These are phyloP conservation scores for Pestalotiopsis sp. DNA, from an alignment of 2,329 filamentous ascomycete genomes.

Conservation along the genomic window DNA sequence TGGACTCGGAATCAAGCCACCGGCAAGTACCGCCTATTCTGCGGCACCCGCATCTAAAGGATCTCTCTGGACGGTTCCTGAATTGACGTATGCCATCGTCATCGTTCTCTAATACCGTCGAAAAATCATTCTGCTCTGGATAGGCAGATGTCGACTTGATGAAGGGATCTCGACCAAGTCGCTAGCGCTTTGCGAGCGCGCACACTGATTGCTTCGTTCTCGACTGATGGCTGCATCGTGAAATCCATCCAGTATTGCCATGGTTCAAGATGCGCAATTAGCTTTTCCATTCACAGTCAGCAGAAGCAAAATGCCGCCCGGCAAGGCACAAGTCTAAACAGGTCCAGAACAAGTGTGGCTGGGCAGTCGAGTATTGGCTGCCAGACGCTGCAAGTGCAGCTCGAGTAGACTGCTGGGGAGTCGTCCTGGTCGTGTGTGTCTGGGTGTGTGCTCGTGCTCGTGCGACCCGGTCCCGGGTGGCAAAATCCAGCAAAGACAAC, in stretches of 20 bases:
- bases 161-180: neutral
- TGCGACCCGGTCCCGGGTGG: slow-evolving; percentile 8
- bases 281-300: neutral
- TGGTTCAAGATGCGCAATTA: neutral
- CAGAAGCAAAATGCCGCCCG: neutral
- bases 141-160: neutral
- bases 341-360: slow-evolving; percentile 11
- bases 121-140: neutral
- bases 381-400: slow-evolving; percentile 9
- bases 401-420: neutral
- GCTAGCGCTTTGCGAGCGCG: neutral
- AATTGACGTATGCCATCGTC: slow-evolving; percentile 7
- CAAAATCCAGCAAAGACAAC: slow-evolving; percentile 1
- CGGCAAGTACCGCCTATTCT: slow-evolving; percentile 4
- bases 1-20: neutral
- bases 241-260: neutral
- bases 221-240: neutral
- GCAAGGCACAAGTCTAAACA: neutral
- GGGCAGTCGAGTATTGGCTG: slow-evolving; percentile 3
- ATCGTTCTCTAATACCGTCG: neutral
- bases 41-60: neutral
- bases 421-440: neutral
- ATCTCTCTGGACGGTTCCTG: neutral
- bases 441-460: neutral
- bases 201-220: neutral